Base-by-base conservation (phyloP, 345 rosid species). In the Lepidium sativum region DNA sequence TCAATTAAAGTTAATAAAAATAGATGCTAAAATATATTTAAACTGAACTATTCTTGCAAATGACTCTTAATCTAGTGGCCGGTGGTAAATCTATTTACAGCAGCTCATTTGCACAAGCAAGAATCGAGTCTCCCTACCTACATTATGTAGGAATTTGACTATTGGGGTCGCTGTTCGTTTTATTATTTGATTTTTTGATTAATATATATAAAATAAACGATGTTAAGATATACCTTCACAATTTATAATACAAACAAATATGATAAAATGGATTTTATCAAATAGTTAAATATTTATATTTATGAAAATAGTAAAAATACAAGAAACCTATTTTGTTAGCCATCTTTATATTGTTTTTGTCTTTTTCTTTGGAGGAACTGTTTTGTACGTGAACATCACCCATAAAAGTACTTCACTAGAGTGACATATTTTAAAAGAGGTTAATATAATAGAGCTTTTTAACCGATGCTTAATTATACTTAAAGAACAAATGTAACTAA, bases 271-370 rank as follows among this genome's bases (percentile, higher is more conserved):
- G n/a, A n/a, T n/a, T n/a, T n/a, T n/a, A n/a, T n/a, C n/a, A n/a
- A n/a, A n/a, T n/a, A n/a, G n/a, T n/a, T n/a, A n/a, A n/a, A n/a
- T n/a, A n/a, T n/a, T n/a, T n/a, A n/a, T n/a, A n/a, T n/a, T n/a
- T n/a, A n/a, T n/a, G n/a, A n/a, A n/a, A n/a, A n/a, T n/a, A n/a
- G n/a, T n/a, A n/a, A n/a, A n/a, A n/a, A n/a, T n/a, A n/a, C n/a
- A n/a, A n/a, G n/a, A n/a, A n/a, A n/a, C n/a, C n/a, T n/a, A 56
- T 70, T 63, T 54, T 45, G 64, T 25, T 54, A 18, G 57, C 69
- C 59, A 51, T 47, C 70, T 65, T 48, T 63, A 55, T 3, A 49
- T 44, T 60, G 40, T 60, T 67, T 21, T 55, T 67, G 65, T 47
- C 58, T 59, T 51, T 57, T 47, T 37, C 35, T 17, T 14, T 37